Percentiles rank a stretch among this genome's conserved stretches.
These are phyloP conservation scores for Leccinum incarnatum DNA, from an alignment of 768 basidiomycete genomes.

Conservation along the genomic window DNA sequence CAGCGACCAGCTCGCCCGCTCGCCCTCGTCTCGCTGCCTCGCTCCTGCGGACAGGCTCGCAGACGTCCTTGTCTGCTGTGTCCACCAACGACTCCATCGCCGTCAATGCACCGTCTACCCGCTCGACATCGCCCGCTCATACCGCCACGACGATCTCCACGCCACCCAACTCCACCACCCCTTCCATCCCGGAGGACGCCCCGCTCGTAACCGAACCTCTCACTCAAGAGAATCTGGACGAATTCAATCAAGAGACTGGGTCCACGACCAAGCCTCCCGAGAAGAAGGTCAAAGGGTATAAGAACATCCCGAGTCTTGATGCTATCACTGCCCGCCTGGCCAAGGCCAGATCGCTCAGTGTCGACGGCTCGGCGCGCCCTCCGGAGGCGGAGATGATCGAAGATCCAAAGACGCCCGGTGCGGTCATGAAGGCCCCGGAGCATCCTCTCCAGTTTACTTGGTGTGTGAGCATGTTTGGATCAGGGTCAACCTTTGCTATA, in stretches of 20 bases:
- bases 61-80: slow-evolving; percentile 51
- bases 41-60: slow-evolving; percentile 59
- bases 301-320: slow-evolving; percentile 84
- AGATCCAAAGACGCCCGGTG: slow-evolving; percentile 79
- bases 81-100: slow-evolving; percentile 56
- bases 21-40: slow-evolving; percentile 77
- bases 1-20: slow-evolving; percentile 30
- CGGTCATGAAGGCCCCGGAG: slow-evolving; percentile 65
- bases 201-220: slow-evolving; percentile 42
- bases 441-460: slow-evolving; percentile 85
- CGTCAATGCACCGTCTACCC: slow-evolving; percentile 64
- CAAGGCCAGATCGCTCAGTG: slow-evolving; percentile 59
- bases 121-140: slow-evolving; percentile 64
- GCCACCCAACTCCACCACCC: slow-evolving; percentile 40
- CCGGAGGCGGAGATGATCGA: slow-evolving; percentile 78
- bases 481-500: neutral
- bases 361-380: slow-evolving; percentile 61
- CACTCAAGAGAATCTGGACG: slow-evolving; percentile 64
- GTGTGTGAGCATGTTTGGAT: slow-evolving; percentile 38
- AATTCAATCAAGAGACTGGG: slow-evolving; percentile 55
- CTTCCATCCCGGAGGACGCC: slow-evolving; percentile 37
- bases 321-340: slow-evolving; percentile 80
- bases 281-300: slow-evolving; percentile 62
- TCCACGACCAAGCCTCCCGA: slow-evolving; percentile 26
- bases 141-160: slow-evolving; percentile 43